Evolutionary conservation across 345 rosid species (phyloP).

Genomic region (Eucalyptus rudis): DNA sequence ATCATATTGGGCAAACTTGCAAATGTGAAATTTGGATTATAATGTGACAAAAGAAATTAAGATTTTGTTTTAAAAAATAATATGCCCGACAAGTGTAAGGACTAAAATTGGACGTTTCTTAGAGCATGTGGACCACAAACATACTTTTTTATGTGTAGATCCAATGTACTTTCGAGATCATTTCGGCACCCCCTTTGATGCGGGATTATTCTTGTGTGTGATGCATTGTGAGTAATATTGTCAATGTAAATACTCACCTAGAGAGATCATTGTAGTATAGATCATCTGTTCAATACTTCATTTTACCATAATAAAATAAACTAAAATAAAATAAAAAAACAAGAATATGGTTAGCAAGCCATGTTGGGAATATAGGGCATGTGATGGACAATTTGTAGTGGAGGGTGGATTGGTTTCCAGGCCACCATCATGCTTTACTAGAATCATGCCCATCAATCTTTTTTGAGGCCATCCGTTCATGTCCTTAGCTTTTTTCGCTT

Average conservation of each 20-base stretch:
- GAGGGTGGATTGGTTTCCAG: not conserved
- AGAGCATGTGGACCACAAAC: not conserved
- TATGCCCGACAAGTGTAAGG: fast-evolving
- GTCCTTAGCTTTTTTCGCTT: not conserved
- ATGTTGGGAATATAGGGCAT: not conserved
- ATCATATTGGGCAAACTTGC: not conserved
- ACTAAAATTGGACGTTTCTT: not conserved
- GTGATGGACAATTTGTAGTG: not conserved
- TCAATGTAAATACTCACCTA: not conserved
- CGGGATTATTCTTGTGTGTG: not conserved
- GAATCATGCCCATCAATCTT: not conserved
- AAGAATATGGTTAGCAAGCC: not conserved
- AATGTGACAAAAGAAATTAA: not conserved
- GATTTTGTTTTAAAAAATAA: not conserved
- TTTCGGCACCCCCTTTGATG: fast-evolving
- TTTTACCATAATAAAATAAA: not conserved
- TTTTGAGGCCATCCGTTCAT: not conserved
- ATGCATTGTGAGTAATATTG: not conserved
- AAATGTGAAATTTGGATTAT: not conserved
- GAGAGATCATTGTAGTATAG: not conserved
- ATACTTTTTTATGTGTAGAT: not conserved
- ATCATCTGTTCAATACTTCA: not conserved
- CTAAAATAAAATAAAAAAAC: not conserved
- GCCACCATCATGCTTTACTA: not conserved
- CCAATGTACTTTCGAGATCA: not conserved